phyloP scores from a whole-genome alignment of 257 asterid genomes.

The Fraxinus americana region DNA sequence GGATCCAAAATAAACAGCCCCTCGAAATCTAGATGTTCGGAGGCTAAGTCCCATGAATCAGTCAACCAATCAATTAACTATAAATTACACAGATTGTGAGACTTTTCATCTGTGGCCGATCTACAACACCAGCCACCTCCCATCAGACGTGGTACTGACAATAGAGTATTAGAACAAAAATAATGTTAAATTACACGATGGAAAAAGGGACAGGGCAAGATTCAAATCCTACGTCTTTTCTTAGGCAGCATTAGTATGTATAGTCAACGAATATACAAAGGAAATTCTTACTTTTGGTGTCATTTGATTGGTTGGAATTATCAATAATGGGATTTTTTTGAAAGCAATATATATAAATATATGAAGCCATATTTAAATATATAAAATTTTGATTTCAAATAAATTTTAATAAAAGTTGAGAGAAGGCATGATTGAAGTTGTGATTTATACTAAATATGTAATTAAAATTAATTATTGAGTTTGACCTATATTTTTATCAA shows the following conservation, averaged over 20 bases:
- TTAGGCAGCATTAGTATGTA: background rate
- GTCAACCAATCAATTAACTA: background rate
- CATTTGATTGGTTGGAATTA: too few relatives aligned
- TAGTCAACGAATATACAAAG: too few relatives aligned
- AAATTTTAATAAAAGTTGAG: too few relatives aligned
- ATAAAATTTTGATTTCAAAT: too few relatives aligned
- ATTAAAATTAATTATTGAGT: too few relatives aligned
- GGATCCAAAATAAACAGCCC: conserved; percentile 36
- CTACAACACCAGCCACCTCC: conserved; percentile 20
- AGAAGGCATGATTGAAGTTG: too few relatives aligned
- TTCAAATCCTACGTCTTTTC: conserved; percentile 2
- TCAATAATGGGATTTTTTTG: too few relatives aligned
- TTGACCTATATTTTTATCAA: too few relatives aligned
- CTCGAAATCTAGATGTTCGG: conserved; percentile 38
- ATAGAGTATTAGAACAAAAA: conserved; percentile 16
- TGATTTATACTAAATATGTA: too few relatives aligned
- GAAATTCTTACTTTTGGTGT: too few relatives aligned
- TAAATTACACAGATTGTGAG: background rate
- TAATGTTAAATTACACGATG: conserved; percentile 15
- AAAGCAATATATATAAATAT: too few relatives aligned
- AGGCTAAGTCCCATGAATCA: conserved; percentile 40
- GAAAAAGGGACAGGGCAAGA: conserved; percentile 10
- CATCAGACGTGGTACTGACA: background rate
- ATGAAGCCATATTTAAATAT: too few relatives aligned
- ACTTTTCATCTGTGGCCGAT: conserved; percentile 21